A percentile compares a stretch with the other conserved stretches of the same genome.
Conservation (phyloP, 192 early-diverging fungal genomes). For the Oehlia diaphana region DNA sequence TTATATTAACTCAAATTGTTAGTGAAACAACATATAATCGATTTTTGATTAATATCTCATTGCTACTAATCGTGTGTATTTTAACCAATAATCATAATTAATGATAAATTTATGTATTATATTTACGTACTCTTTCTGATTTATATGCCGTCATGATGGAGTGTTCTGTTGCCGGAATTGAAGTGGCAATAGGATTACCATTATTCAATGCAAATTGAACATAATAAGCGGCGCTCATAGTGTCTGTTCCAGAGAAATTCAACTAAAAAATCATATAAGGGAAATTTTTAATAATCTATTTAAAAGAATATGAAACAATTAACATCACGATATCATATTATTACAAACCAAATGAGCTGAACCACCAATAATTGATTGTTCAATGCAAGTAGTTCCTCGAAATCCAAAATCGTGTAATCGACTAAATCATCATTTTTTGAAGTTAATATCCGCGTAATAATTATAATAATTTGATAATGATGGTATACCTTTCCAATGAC, state of each 20-base stretch:
- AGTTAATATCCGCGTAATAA: neutral
- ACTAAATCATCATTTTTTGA: constrained; percentile 28
- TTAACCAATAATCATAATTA: too few relatives aligned
- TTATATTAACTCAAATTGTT: too few relatives aligned
- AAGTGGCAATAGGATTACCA: constrained; percentile 70
- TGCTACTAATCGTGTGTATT: too few relatives aligned
- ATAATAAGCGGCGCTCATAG: constrained; percentile 75
- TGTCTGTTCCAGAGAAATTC: constrained; percentile 82
- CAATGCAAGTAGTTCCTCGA: constrained; percentile 81
- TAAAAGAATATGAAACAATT: too few relatives aligned
- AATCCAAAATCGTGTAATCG: constrained; percentile 93
- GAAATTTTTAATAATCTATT: neutral
- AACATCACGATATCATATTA: neutral
- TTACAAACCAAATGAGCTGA: constrained; percentile 70
- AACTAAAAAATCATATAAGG: constrained; percentile 46
- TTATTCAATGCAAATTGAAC: constrained; percentile 75
- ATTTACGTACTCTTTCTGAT: constrained; percentile 57
- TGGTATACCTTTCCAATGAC: constrained; percentile 52
- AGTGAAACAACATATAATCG: too few relatives aligned
- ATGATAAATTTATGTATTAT: too few relatives aligned
- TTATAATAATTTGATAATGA: neutral
- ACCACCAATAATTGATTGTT: constrained; percentile 87
- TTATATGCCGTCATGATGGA: constrained; percentile 82
- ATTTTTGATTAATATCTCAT: too few relatives aligned
- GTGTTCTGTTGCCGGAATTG: constrained; percentile 89